Evolutionary conservation across 2,329 filamentous ascomycete genomes (phyloP).

Genomic region (Colletotrichum lini): DNA sequence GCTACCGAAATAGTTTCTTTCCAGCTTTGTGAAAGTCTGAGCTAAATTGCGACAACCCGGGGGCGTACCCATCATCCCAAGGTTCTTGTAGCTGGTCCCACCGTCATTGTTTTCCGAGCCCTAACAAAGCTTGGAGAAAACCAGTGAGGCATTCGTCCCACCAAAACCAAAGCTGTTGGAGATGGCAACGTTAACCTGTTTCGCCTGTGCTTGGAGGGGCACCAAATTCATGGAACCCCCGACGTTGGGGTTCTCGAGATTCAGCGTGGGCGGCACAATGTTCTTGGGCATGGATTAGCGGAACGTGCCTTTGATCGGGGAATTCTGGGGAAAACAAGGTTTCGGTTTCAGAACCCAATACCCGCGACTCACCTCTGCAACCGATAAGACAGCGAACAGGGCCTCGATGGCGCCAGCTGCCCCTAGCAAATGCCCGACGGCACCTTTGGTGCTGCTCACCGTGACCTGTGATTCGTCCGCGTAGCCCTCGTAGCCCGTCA

Average conservation of each 20-base stretch:
- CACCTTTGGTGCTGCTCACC: conserved; percentile 94
- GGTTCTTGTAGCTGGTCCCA: background rate
- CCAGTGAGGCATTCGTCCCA: conserved; percentile 92
- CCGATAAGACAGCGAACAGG: conserved; percentile 84
- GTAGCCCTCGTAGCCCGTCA: conserved; percentile 81
- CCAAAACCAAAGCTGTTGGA: conserved; percentile 99
- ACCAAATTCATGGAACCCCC: conserved; percentile 90
- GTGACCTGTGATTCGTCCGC: conserved; percentile 75
- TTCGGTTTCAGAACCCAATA: conserved; percentile 33
- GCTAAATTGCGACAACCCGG: background rate
- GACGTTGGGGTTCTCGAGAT: conserved; percentile 77
- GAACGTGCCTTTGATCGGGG: conserved; percentile 10
- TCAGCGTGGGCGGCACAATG: conserved; percentile 87
- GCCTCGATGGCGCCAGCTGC: conserved; percentile 94
- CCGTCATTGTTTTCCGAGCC: background rate
- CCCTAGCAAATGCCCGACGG: conserved; percentile 90
- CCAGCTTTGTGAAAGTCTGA: background rate
- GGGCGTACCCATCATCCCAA: conserved; percentile 13
- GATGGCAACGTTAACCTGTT: conserved; percentile 79
- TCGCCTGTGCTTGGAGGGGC: conserved; percentile 78
- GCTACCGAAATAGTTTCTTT: background rate
- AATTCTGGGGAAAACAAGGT: conserved; percentile 33
- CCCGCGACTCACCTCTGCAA: conserved; percentile 77
- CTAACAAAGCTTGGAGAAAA: conserved; percentile 68
- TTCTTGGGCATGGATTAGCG: conserved; percentile 65